These are phyloP conservation scores for Orbilia ellipsospora DNA, from an alignment of 2,329 filamentous ascomycete genomes.

Conservation along the genomic window DNA sequence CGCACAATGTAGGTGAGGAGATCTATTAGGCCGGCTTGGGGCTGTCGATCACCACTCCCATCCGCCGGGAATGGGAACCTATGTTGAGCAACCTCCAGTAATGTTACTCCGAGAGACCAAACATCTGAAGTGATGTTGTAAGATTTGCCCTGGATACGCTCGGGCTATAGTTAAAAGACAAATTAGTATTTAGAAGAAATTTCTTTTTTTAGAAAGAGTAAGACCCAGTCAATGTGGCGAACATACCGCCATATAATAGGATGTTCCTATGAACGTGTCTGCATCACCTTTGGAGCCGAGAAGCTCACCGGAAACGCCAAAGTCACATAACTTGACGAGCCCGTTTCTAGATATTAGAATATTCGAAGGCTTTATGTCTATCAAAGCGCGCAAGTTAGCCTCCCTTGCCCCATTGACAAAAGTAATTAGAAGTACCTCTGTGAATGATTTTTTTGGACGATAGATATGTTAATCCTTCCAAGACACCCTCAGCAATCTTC, in stretches of 20 bases:
- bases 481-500: conserved; percentile 93
- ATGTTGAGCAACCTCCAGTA: conserved; percentile 99
- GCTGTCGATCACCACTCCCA: conserved; percentile 72
- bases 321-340: conserved; percentile 97
- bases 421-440: conserved; percentile 66
- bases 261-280: conserved; percentile 98
- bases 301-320: conserved; percentile 96
- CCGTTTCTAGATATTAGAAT: conserved; percentile 92
- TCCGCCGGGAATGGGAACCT: conserved; percentile 98
- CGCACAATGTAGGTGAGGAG: conserved; percentile 96
- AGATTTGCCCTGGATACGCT: conserved; percentile 95
- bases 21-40: conserved; percentile 90
- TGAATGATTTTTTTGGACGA: conserved; percentile 98
- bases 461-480: conserved; percentile 93
- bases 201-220: neutral
- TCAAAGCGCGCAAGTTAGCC: neutral
- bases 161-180: conserved; percentile 67
- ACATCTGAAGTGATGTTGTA: conserved; percentile 99
- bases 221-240: no score
- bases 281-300: conserved; percentile 93
- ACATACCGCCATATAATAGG: conserved; percentile 89
- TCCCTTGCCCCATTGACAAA: neutral
- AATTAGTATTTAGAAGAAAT: neutral
- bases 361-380: conserved; percentile 96
- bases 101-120: conserved; percentile 94